Base-by-base conservation (phyloP, 129 eudicot species). In the Deinandra increscens region DNA sequence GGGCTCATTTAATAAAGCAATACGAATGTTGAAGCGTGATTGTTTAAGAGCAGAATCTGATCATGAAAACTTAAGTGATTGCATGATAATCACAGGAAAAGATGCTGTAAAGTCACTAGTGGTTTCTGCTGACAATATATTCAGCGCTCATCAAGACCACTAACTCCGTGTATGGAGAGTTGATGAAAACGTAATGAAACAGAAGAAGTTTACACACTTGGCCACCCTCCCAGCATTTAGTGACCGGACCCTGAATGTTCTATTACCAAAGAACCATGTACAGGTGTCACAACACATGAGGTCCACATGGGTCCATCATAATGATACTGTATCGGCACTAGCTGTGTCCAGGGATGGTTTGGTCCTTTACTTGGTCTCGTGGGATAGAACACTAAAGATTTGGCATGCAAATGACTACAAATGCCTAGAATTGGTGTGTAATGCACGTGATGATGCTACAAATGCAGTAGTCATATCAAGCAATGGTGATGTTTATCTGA, bases 61-160 rank as follows among this genome's bases (percentile, higher is more conserved):
- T 64, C 75, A 70, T 1, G 84, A 68, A 60, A 39, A 67, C 17
- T 56, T 66, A 46, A 63, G 77, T 5, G 79, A 54, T 20, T 51
- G 46, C 69, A 48, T 41, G 36, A 72, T 75, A 58, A 67, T 71
- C 29, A 18, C 81, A 39, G 86, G 85, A 60, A 76, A 75, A 23
- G 87, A 88, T n/a, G 86, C 88, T 64, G 82, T 86, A 41, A 86
- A 86, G 79, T 86, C 84, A 14, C 80, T 86, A 66, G 81, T 83
- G 11, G 71, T 78, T 48, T 75, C 64, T 43, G 51, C 74, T 0
- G 78, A 83, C 48, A 83, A 72, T 68, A 68, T 86, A 56, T 80
- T 86, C 80, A 86, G 88, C 45, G 88, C 88, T 11, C 88, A 86
- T 77, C 91, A 86, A 72, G 91, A 86, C 73, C 81, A 84, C 62